phyloP scores from a whole-genome alignment of 192 early-diverging fungal genomes.

The Ambispora gerdemannii region DNA sequence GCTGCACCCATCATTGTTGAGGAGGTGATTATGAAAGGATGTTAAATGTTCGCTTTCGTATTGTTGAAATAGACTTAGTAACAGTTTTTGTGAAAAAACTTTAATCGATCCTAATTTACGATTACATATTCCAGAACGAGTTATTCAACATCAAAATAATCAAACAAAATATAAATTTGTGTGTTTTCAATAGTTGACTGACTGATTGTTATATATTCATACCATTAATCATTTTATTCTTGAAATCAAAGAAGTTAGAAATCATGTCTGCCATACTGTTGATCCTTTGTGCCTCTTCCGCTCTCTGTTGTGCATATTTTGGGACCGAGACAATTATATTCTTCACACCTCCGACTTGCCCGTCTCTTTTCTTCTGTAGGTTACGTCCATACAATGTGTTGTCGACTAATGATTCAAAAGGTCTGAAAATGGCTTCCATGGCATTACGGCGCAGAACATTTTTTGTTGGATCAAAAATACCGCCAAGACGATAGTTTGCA shows the following conservation, averaged over 20 bases:
- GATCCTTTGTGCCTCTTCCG: background rate
- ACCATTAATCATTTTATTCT: slow-evolving; percentile 7
- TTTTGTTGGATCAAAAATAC: slow-evolving; percentile 22
- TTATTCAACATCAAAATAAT: no score
- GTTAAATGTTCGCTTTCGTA: no score
- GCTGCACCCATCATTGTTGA: no score
- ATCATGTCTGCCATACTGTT: background rate
- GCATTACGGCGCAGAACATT: slow-evolving; percentile 13
- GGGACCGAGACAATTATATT: slow-evolving; percentile 18
- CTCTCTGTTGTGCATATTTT: background rate
- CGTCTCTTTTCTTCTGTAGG: slow-evolving; percentile 19
- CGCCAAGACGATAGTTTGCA: slow-evolving; percentile 18
- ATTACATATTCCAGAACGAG: no score
- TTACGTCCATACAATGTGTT: slow-evolving; percentile 27
- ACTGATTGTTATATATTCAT: no score
- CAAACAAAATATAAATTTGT: no score
- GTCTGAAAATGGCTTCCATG: slow-evolving; percentile 13
- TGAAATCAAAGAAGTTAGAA: slow-evolving; percentile 18
- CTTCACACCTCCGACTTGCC: slow-evolving; percentile 14
- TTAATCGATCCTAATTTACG: no score
- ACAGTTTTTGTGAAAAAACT: no score
- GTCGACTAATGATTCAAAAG: slow-evolving; percentile 19
- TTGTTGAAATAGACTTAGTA: no score
- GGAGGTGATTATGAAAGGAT: no score
- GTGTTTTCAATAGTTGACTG: no score